Evolutionary conservation across 495 filamentous ascomycete genomes (phyloP).

Genomic region (Monascus purpureus): DNA sequence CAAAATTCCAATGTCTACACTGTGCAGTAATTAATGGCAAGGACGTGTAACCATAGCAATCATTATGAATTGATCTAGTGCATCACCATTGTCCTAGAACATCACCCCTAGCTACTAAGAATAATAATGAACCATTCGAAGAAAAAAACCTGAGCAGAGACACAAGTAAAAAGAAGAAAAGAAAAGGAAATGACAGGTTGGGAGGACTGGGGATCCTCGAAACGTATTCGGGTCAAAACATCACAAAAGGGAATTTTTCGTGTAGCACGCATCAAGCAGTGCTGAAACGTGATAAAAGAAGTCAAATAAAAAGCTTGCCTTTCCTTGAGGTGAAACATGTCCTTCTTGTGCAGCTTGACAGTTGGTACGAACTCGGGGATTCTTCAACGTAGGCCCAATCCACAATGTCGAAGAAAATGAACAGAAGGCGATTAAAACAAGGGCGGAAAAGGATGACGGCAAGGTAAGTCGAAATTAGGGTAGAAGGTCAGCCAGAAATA

Average conservation of each 20-base stretch:
- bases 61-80: too few relatives aligned
- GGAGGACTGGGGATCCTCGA: too few relatives aligned
- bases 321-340: too few relatives aligned
- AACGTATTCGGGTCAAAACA: too few relatives aligned
- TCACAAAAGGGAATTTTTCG: too few relatives aligned
- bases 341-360: too few relatives aligned
- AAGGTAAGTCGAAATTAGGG: conserved; percentile 5
- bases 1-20: too few relatives aligned
- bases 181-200: conserved; percentile 9
- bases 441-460: conserved; percentile 8
- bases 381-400: too few relatives aligned
- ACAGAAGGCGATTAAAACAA: conserved; percentile 4
- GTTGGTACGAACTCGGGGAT: too few relatives aligned
- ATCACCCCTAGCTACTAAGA: neutral
- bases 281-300: conserved; percentile 4
- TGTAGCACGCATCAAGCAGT: neutral
- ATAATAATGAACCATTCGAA: neutral
- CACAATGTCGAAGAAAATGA: conserved; percentile 3
- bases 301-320: conserved; percentile 9
- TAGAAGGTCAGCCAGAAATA: conserved; percentile 1
- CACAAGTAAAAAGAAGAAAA: conserved; percentile 6
- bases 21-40: too few relatives aligned
- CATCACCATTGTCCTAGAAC: neutral
- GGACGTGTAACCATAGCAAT: too few relatives aligned
- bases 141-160: conserved; percentile 1